Evolutionary conservation across 2,329 filamentous ascomycete species (phyloP), one percentile per base, ranked within the genome.

Genomic region (Epichloe glyceriae): DNA sequence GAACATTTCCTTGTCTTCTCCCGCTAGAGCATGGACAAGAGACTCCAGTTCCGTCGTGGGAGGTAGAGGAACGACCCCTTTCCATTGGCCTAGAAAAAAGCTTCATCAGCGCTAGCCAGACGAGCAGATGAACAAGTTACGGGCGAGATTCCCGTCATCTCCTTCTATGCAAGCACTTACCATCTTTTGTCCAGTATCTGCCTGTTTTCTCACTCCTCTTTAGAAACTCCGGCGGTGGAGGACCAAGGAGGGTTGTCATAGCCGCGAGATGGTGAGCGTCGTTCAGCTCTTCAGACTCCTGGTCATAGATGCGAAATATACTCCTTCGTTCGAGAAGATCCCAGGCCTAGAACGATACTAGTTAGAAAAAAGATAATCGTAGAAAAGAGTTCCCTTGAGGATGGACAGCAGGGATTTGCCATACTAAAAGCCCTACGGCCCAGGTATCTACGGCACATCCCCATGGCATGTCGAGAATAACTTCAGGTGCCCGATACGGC

Each of bases 391-490:
- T 30, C 26, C 8, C 3, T 30, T 10, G 1, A 30, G 26, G 26
- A 30, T 30, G 2, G 10, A 10, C 26, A 30, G 26, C 26, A 30
- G 26, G 26, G 26, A 30, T 30, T 30, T 8, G 43, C 19, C 39
- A 53, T 56, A 68, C 66, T 56, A 68, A 46, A 12, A 68, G 55
- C 37, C 62, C 66, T 1, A 62, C 51, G 34, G 62, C 66, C 67
- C 67, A 70, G 17, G 62, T 55, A 56, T 70, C 67, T 17, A 68
- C 61, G 14, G 55, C 39, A 38, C 57, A 54, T 10, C 61, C 60
- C 65, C 66, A 69, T 0, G 55, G 50, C 59, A 67, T 67, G 22
- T 59, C 57, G 15, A 69, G 58, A 54, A 69, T 63, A 6, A 70
- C 61, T 51, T 70, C 67, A 0, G 66, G 67, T 20, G 66, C 61